Base-by-base conservation (phyloP, 208 protist genomes). In the Leptomonas pyrrhocoris region DNA sequence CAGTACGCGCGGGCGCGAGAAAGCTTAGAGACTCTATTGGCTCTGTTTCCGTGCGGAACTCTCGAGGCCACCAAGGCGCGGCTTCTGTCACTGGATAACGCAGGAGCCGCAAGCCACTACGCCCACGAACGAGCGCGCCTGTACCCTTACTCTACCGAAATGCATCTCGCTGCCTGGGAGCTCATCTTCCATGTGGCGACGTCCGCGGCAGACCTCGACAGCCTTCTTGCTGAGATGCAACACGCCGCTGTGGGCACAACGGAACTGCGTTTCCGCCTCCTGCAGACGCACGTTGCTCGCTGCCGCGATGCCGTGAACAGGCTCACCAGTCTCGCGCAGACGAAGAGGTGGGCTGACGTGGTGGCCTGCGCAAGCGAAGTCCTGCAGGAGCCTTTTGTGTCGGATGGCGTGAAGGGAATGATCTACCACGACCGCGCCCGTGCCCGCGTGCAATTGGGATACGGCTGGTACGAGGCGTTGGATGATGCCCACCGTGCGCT, bases 31-130 rank as follows among this genome's bases (percentile, higher is more conserved):
- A 36, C 71, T 18, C 53, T 90, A 19, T 31, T 88, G 28, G 38
- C 54, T 19, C 23, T 78, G 21, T 65, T 85, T 0, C 83, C 88
- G 0, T 93, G 88, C 40, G 81, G 84, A 12, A 66, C 74, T 1
- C 67, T 93, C 43, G 84, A 90, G 62, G 72, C 77, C 16, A 50
- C 81, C 3, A 84, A 85, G 51, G 85, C 85, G 49, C 80, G 83
- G 43, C 73, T 90, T 30, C 45, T 89, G 8, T 74, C 74, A 13
- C 64, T 79, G 7, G 76, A 81, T 40, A 82, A 74, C 40, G 75
- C 70, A 21, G 55, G 50, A 30, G 62, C 58, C 27, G 85, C 72
- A 25, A 68, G 76, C 46, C 31, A 56, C 2, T 78, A 85, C 62
- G 81, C 68, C 1, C 55, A 55, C 30, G n/a, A 76, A 16, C 68